Conservation (phyloP, 2,329 filamentous ascomycete species). For the Chaetoscypha palmicola region DNA sequence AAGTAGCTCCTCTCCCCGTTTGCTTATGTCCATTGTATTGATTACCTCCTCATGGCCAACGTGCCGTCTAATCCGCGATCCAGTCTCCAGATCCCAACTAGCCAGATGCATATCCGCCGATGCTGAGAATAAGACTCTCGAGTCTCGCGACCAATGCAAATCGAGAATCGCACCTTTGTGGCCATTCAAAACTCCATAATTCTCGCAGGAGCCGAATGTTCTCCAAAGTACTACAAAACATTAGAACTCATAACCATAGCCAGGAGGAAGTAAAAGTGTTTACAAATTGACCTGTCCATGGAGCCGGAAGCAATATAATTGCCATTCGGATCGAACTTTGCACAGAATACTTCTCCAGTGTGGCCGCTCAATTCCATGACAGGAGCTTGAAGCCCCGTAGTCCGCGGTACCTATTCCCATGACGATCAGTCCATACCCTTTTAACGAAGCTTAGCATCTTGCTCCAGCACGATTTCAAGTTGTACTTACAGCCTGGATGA, state of each 20-base stretch:
- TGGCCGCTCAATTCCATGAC: conserved; percentile 88
- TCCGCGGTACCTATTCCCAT: conserved; percentile 59
- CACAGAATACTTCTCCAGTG: conserved; percentile 81
- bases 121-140: conserved; percentile 80
- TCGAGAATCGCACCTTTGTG: conserved; percentile 90
- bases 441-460: conserved; percentile 16
- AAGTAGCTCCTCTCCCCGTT: conserved; percentile 81
- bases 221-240: conserved; percentile 72
- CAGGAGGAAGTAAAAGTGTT: conserved; percentile 28
- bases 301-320: conserved; percentile 88
- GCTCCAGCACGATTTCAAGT: conserved; percentile 3
- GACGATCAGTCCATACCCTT: conserved; percentile 21
- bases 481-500: conserved; percentile 57
- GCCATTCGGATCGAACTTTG: conserved; percentile 82
- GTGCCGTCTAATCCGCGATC: conserved; percentile 85
- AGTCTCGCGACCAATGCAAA: conserved; percentile 94
- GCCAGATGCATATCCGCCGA: conserved; percentile 90
- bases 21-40: conserved; percentile 83
- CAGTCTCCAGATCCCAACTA: conserved; percentile 90
- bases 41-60: conserved; percentile 93
- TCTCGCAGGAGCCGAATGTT: conserved; percentile 87
- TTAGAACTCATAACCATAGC: conserved; percentile 19
- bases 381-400: conserved; percentile 77
- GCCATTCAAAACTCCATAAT: conserved; percentile 81
- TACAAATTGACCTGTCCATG: conserved; percentile 88